Evolutionary conservation across 2,329 filamentous ascomycete species (phyloP).

Genomic region (Septoria petroselini): DNA sequence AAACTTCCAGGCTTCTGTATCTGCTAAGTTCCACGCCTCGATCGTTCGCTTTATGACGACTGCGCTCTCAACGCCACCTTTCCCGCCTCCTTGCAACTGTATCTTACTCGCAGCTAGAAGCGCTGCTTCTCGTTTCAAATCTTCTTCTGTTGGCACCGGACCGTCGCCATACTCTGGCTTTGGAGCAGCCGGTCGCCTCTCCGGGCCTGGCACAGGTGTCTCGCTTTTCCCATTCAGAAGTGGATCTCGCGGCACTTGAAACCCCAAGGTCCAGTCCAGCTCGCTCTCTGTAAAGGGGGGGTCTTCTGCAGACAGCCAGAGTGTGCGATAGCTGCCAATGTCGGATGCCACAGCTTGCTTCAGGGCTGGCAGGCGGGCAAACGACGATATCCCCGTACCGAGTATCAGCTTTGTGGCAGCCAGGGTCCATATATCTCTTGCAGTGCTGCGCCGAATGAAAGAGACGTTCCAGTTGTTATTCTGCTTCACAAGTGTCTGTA

Average conservation of each 20-base stretch:
- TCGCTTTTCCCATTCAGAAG: conserved; percentile 55
- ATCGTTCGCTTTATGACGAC: conserved; percentile 43
- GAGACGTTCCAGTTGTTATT: conserved; percentile 39
- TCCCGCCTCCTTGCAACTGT: conserved; percentile 15
- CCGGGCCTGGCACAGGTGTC: conserved; percentile 58
- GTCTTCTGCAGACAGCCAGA: conserved; percentile 78
- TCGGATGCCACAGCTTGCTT: conserved; percentile 78
- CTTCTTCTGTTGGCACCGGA: conserved; percentile 52
- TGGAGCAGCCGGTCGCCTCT: conserved; percentile 49
- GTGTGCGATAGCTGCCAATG: conserved; percentile 59
- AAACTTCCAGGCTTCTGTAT: conserved; percentile 76
- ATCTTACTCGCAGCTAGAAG: conserved; percentile 48
- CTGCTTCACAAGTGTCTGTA: conserved; percentile 63
- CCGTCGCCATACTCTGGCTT: conserved; percentile 52
- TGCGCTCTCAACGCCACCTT: conserved; percentile 14
- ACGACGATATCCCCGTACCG: conserved; percentile 60
- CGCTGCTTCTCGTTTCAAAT: conserved; percentile 54
- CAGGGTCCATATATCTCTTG: conserved; percentile 75
- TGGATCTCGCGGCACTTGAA: conserved; percentile 63
- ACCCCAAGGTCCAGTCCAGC: conserved; percentile 87
- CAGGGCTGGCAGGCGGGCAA: conserved; percentile 66
- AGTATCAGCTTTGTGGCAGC: conserved; percentile 68
- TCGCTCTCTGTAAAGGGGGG: conserved; percentile 41
- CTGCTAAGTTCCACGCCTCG: conserved; percentile 59
- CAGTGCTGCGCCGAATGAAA: conserved; percentile 56